Evolutionary conservation across 2,329 filamentous ascomycete genomes (phyloP), one percentile per base, ranked within the genome.

Genomic region (Microsporum canis): DNA sequence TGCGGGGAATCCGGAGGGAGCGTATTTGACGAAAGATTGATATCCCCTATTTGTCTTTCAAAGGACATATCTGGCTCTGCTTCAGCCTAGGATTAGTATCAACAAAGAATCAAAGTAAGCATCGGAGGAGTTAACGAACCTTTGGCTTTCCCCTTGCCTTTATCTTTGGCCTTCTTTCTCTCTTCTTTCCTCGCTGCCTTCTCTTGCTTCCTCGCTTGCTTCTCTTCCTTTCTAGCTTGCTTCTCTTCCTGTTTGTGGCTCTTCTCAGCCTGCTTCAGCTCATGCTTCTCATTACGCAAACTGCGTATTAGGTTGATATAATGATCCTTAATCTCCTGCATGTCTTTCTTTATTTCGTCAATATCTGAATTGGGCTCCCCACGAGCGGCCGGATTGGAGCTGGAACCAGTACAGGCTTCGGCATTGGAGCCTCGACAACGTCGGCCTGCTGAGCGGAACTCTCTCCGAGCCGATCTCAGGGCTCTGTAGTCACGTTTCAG

Each of bases 271-370:
- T 58, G 60, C 56, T 62, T 61, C 61, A 68, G 62, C 64, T 68
- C 63, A 64, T 63, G 63, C 65, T 64, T 60, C 62, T 64, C 65
- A 49, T 62, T 6, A 59, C 47, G 57, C 0, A 73, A 72, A 3
- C 72, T 70, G 3, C 68, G 68, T 14, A 72, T 63, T 4, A 74
- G 65, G 6, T 72, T 70, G 7, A 69, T 65, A 62, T 76, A 76
- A 3, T 72, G 72, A 57, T 74, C 70, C 49, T 69, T 71, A 4
- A 73, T 71, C 1, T 69, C 68, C n/a, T 68, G 67, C 59, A 73
- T 67, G 63, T 76, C 73, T 49, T 71, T 69, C 60, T 74, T 53
- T 8, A 53, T 53, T 23, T 47, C 43, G n/a, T 47, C 43, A 47
- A 47, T 23, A 6, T 47, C 23, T 23, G 43, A 23, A 27, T 17